phyloP scores from a whole-genome alignment of 805 yeast genomes.

The Metschnikowia bowlesiae region DNA sequence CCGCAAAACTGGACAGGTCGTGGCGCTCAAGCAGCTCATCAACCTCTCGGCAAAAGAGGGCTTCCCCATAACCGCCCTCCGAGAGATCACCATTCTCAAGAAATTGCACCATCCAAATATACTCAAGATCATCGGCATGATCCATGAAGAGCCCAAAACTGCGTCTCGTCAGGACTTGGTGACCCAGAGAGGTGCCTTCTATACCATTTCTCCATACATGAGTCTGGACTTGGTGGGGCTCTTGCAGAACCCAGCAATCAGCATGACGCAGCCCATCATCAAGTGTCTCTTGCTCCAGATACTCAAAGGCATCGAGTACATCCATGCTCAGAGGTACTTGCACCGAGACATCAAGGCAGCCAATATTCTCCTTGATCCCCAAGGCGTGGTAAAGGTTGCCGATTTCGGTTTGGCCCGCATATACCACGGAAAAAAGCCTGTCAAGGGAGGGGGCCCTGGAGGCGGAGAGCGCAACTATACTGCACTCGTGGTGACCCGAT shows the following conservation, averaged over 20 bases:
- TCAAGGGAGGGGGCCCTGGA: slow-evolving; percentile 49
- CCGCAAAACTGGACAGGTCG: slow-evolving; percentile 50
- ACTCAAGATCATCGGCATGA: slow-evolving; percentile 74
- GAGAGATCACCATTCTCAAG: slow-evolving; percentile 84
- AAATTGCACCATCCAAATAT: slow-evolving; percentile 65
- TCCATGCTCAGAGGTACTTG: slow-evolving; percentile 56
- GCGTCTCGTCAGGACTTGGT: slow-evolving; percentile 30
- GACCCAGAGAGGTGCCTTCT: slow-evolving; percentile 49
- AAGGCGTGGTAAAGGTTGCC: slow-evolving; percentile 82
- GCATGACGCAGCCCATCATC: slow-evolving; percentile 59
- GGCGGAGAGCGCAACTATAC: slow-evolving; percentile 53
- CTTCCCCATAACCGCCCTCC: slow-evolving; percentile 90
- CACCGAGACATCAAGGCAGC: slow-evolving; percentile 97
- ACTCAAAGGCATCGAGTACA: slow-evolving; percentile 72
- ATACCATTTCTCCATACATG: slow-evolving; percentile 91
- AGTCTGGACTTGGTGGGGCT: slow-evolving; percentile 88
- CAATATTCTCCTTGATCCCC: slow-evolving; percentile 74
- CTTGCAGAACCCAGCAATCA: slow-evolving; percentile 69
- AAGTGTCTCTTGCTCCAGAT: slow-evolving; percentile 81
- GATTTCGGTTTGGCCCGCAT: slow-evolving; percentile 92
- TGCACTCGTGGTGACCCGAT: slow-evolving; percentile 82
- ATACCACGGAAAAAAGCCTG: slow-evolving; percentile 61
- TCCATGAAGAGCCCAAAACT: slow-evolving; percentile 44
- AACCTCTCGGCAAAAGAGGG: slow-evolving; percentile 73
- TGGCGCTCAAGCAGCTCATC: slow-evolving; percentile 85